Percentiles rank a stretch among this genome's conserved stretches.
Evolutionary conservation across 2,329 filamentous ascomycete species (phyloP).

Genomic region (Diaporthe amygdali): DNA sequence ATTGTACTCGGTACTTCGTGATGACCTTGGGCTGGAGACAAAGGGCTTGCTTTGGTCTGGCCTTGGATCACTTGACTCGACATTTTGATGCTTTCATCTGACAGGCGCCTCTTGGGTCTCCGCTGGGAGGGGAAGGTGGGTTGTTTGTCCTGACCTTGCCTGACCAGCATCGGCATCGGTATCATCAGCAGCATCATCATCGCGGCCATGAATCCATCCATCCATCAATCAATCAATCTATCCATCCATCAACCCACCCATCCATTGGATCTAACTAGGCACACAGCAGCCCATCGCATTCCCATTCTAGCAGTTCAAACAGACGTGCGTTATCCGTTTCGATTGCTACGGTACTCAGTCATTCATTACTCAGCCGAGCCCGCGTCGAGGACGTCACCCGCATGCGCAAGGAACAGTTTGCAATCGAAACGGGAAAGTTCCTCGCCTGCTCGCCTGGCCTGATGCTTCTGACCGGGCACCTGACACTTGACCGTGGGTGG

Average conservation of each 20-base stretch:
- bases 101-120: not conserved
- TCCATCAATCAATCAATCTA: not conserved
- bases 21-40: not conserved
- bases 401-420: conserved; percentile 5
- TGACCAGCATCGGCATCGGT: too few species aligned
- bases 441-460: conserved; percentile 6
- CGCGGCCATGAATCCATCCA: not conserved
- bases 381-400: conserved; percentile 14
- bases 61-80: conserved; percentile 14
- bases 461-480: not conserved
- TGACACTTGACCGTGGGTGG: conserved; percentile 7
- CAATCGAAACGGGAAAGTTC: conserved; percentile 14
- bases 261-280: not conserved
- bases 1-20: conserved; percentile 8
- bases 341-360: conserved; percentile 6
- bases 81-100: not conserved
- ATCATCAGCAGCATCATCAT: not conserved
- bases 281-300: not conserved
- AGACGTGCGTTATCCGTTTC: conserved; percentile 6
- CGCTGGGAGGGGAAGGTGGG: not conserved
- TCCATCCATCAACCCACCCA: not conserved
- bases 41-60: conserved; percentile 1
- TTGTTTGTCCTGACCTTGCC: not conserved
- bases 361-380: conserved; percentile 17
- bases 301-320: not conserved